Conservation (phyloP, 2,329 filamentous ascomycete species). For the Hymenoscyphus fructigenus region DNA sequence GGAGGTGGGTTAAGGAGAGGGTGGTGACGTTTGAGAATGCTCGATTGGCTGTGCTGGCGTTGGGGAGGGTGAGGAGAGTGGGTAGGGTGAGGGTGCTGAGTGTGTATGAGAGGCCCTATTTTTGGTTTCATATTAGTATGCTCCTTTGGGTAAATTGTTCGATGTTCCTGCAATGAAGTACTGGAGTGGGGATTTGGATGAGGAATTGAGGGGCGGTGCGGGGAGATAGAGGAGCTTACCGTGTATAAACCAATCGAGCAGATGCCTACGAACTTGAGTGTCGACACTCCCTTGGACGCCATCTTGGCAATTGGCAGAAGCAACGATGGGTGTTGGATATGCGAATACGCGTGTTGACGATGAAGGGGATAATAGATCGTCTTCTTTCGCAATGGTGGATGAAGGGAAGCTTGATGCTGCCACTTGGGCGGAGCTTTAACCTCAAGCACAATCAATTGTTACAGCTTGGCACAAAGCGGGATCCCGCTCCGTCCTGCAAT, state of each 20-base stretch:
- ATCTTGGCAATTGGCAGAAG: constrained; percentile 42
- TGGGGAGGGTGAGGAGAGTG: constrained; percentile 76
- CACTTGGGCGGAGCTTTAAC: not conserved
- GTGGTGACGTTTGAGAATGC: constrained; percentile 68
- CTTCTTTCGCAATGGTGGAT: not conserved
- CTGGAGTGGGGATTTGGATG: not conserved
- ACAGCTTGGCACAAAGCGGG: not conserved
- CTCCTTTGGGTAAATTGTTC: not conserved
- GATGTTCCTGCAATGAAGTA: not conserved
- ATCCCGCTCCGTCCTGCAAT: not conserved
- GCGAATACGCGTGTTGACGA: not conserved
- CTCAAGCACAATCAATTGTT: too few species aligned
- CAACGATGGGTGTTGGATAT: not conserved
- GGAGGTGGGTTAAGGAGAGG: constrained; percentile 63
- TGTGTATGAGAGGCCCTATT: constrained; percentile 84
- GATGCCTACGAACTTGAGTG: constrained; percentile 91
- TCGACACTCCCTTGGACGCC: constrained; percentile 67
- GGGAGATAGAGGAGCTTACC: constrained; percentile 48
- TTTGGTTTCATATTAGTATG: not conserved
- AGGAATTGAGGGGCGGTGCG: constrained; percentile 7
- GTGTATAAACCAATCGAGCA: constrained; percentile 85
- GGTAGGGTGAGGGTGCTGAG: constrained; percentile 77
- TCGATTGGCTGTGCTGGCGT: constrained; percentile 67
- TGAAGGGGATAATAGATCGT: not conserved
- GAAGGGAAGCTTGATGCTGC: not conserved